Conservation (phyloP, 805 yeast genomes). For the Diddensiella caesifluorescens region DNA sequence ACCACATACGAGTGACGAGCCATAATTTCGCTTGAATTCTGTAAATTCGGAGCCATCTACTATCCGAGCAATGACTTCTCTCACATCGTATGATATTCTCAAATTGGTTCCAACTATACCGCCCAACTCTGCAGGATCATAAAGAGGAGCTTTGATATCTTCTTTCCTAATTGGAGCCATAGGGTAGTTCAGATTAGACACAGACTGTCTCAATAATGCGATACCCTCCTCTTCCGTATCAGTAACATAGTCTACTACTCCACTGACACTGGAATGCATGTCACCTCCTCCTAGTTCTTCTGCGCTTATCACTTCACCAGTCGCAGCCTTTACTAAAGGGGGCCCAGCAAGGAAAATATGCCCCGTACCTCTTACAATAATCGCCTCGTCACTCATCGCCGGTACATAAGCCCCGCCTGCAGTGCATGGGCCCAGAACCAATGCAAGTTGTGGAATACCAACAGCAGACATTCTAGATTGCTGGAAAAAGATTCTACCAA, state of each 20-base stretch:
- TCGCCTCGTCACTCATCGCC: conserved; percentile 33
- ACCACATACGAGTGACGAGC: conserved; percentile 30
- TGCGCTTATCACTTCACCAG: conserved; percentile 31
- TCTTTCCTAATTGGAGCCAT: not conserved
- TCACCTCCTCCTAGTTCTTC: conserved; percentile 33
- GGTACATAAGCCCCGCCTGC: conserved; percentile 35
- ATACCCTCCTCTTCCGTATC: conserved; percentile 31
- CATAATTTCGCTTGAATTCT: conserved; percentile 30
- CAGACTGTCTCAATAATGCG: conserved; percentile 26
- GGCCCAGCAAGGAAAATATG: conserved; percentile 33
- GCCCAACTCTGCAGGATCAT: conserved; percentile 27
- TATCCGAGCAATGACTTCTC: conserved; percentile 31
- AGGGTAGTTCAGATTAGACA: conserved; percentile 21
- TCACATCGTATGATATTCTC: conserved; percentile 28
- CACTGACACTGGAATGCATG: conserved; percentile 30
- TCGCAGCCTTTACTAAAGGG: conserved; percentile 33
- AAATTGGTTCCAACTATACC: conserved; percentile 31
- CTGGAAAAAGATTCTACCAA: conserved; percentile 32
- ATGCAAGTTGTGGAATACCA: conserved; percentile 30
- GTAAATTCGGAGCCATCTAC: conserved; percentile 30
- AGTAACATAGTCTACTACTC: conserved; percentile 30
- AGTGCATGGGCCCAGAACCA: conserved; percentile 32
- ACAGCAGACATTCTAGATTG: conserved; percentile 30
- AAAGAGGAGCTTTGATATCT: conserved; percentile 25
- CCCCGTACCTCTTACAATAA: conserved; percentile 31